phyloP scores from a whole-genome alignment of 352 stramenopile genomes.

The Phytopythium cucurbitacearum region DNA sequence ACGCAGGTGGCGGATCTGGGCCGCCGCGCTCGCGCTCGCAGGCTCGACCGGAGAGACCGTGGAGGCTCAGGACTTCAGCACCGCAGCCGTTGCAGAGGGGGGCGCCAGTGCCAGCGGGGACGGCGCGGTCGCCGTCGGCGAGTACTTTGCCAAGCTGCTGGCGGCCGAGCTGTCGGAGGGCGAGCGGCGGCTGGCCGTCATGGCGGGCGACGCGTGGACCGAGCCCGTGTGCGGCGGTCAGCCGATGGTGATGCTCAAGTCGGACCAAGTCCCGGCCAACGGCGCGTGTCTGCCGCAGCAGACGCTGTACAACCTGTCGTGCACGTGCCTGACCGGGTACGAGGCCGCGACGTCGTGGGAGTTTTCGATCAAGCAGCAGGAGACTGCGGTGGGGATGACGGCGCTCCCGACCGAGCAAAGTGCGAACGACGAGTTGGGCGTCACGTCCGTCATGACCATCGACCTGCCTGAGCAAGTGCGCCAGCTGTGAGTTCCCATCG shows the following conservation, averaged over 20 bases:
- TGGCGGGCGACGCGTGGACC: conserved; percentile 21
- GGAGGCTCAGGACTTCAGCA: not conserved
- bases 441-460: conserved; percentile 5
- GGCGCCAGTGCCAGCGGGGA: conserved; percentile 6
- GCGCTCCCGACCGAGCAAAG: not conserved
- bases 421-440: not conserved
- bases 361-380: conserved; percentile 15
- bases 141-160: conserved; percentile 29
- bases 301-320: conserved; percentile 38
- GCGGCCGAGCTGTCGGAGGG: conserved; percentile 21
- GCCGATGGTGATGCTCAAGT: conserved; percentile 34
- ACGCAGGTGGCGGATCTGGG: too few relatives aligned
- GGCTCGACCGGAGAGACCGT: not conserved
- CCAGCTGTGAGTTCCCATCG: not conserved
- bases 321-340: conserved; percentile 31
- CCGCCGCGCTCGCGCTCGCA: not conserved
- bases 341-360: conserved; percentile 24
- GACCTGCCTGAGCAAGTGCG: conserved; percentile 4
- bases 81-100: not conserved
- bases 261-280: conserved; percentile 17
- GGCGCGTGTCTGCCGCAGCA: conserved; percentile 24
- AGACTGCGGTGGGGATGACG: not conserved
- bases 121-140: conserved; percentile 7
- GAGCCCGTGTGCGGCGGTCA: conserved; percentile 30
- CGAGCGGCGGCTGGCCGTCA: conserved; percentile 27